Percentiles rank a stretch among this genome's conserved stretches.
phyloP scores from a whole-genome alignment of 2,329 filamentous ascomycete species.

The Fusarium succisae region DNA sequence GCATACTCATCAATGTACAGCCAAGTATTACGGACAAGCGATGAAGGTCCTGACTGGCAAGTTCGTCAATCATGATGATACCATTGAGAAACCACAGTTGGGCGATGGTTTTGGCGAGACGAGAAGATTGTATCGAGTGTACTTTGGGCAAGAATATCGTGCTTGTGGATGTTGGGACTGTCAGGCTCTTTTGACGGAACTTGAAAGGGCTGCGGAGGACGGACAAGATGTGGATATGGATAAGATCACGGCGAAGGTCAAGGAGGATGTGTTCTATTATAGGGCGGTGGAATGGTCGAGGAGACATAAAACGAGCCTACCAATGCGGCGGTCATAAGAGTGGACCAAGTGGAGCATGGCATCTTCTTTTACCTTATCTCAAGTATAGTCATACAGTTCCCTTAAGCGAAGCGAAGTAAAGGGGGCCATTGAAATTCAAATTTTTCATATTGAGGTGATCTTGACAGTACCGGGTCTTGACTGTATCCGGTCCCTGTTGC shows the following conservation, averaged over 20 bases:
- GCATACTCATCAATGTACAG: slow-evolving; percentile 55
- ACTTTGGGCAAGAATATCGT: slow-evolving; percentile 49
- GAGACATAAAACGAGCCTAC: not conserved
- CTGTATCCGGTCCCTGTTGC: no score
- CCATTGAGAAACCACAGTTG: slow-evolving; percentile 41
- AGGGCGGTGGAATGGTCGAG: slow-evolving; percentile 25
- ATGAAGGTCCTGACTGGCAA: slow-evolving; percentile 27
- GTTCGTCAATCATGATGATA: slow-evolving; percentile 54
- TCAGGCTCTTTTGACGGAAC: slow-evolving; percentile 44
- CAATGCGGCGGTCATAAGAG: rapidly evolving
- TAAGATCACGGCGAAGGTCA: not conserved
- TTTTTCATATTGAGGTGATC: not conserved
- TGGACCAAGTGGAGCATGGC: rapidly evolving
- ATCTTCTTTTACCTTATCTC: not conserved
- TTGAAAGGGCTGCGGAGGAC: slow-evolving; percentile 12
- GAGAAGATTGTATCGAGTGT: slow-evolving; percentile 40
- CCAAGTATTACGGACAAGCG: slow-evolving; percentile 39
- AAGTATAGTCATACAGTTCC: rapidly evolving
- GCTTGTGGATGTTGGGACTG: slow-evolving; percentile 52
- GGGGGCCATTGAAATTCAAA: not conserved
- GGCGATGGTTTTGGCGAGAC: slow-evolving; percentile 44
- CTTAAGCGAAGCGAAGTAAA: not conserved
- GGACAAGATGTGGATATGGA: slow-evolving; percentile 7
- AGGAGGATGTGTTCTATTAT: slow-evolving; percentile 26
- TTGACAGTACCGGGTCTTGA: not conserved